Percentiles rank a stretch among this genome's conserved stretches.
These are phyloP conservation scores for Mycena crocata DNA, from an alignment of 768 basidiomycete genomes.

Conservation along the genomic window DNA sequence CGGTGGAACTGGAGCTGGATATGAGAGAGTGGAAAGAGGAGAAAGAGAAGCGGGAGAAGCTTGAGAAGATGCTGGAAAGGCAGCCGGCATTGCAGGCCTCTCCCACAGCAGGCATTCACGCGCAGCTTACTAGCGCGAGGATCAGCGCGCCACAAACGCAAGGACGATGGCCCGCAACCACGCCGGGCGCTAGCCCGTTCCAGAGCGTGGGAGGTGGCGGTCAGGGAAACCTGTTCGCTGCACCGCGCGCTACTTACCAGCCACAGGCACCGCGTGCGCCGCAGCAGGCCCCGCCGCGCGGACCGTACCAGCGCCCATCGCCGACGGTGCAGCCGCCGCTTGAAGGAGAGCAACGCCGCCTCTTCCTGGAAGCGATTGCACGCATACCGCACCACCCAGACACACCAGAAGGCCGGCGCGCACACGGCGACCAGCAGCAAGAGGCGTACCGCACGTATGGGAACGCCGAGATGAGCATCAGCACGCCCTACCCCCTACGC, in stretches of 20 bases:
- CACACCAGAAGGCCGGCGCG: not conserved
- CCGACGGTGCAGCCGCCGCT: slow-evolving; percentile 9
- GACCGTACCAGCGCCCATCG: not conserved
- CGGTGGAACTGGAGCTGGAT: not conserved
- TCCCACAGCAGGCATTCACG: slow-evolving; percentile 14
- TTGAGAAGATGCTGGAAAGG: not conserved
- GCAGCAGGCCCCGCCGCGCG: not conserved
- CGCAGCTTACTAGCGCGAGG: slow-evolving; percentile 15
- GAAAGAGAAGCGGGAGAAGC: not conserved
- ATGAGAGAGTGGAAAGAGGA: slow-evolving; percentile 4
- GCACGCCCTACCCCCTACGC: slow-evolving; percentile 19
- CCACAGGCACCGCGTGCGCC: not conserved
- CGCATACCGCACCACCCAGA: not conserved
- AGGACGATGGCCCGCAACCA: not conserved
- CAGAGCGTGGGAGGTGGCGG: not conserved
- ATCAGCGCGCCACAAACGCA: not conserved
- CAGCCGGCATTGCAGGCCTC: not conserved
- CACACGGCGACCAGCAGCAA: slow-evolving; percentile 12
- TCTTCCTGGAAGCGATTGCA: not conserved
- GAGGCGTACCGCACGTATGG: not conserved
- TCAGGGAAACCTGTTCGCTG: slow-evolving; percentile 2
- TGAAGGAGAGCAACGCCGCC: slow-evolving; percentile 1
- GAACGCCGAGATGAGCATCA: not conserved
- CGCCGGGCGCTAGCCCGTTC: not conserved
- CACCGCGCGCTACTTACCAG: not conserved